Percentiles rank a stretch among this genome's conserved stretches.
Conservation (phyloP, 1,284 basidiomycete species). For the Microbotryum lychnidis-dioicae region DNA sequence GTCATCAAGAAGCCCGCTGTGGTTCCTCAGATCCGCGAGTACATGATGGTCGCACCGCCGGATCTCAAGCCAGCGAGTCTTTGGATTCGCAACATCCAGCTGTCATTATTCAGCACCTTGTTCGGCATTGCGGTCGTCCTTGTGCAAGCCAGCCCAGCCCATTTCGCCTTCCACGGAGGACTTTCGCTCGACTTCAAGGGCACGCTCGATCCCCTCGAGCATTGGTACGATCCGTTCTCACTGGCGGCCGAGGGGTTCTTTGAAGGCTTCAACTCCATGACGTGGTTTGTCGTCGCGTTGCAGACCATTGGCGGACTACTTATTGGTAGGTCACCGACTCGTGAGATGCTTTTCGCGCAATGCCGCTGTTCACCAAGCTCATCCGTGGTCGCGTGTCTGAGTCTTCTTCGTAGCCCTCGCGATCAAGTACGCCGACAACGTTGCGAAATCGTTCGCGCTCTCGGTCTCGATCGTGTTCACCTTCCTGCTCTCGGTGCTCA, state of each 20-base stretch:
- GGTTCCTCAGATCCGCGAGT: constrained; percentile 13
- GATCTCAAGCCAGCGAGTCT: constrained; percentile 30
- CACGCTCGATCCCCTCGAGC: constrained; percentile 31
- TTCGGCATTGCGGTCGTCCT: constrained; percentile 37
- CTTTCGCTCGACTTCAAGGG: constrained; percentile 28
- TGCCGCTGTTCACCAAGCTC: constrained; percentile 26
- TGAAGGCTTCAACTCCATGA: constrained; percentile 37
- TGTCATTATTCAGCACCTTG: constrained; percentile 38
- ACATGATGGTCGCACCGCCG: constrained; percentile 6
- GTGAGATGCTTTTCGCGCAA: constrained; percentile 34
- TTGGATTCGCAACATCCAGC: constrained; percentile 42
- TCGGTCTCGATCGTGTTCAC: constrained; percentile 40
- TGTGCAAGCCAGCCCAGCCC: constrained; percentile 31
- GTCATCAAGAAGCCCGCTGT: constrained; percentile 35
- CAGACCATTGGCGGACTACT: constrained; percentile 40
- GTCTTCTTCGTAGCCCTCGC: constrained; percentile 14
- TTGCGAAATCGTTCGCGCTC: constrained; percentile 41
- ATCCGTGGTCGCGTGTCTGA: neutral
- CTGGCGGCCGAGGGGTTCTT: constrained; percentile 27
- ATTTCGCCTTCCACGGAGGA: constrained; percentile 12
- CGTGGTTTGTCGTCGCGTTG: constrained; percentile 39
- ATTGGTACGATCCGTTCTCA: constrained; percentile 30
- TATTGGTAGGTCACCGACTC: constrained; percentile 35
- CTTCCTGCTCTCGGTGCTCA: constrained; percentile 36
- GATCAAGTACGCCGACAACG: constrained; percentile 41